phyloP scores from a whole-genome alignment of 371 early-diverging fungal genomes.

The Capillidium heterosporum region DNA sequence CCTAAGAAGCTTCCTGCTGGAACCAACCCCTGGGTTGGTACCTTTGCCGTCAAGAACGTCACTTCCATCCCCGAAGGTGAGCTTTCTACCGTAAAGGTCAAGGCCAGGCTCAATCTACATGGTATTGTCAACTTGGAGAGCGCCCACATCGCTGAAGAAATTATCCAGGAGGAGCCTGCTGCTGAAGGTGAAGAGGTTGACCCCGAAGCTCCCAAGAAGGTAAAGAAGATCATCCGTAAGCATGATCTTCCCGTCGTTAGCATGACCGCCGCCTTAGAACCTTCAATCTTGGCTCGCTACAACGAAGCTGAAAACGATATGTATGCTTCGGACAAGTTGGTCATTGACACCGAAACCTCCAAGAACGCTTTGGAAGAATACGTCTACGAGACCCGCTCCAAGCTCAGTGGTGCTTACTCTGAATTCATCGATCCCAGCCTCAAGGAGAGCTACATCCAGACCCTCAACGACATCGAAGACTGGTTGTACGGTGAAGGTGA shows the following conservation, averaged over 20 bases:
- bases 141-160: conserved; percentile 81
- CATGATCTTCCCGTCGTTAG: conserved; percentile 59
- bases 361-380: conserved; percentile 95
- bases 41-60: conserved; percentile 38
- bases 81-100: conserved; percentile 65
- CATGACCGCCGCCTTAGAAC: conserved; percentile 33
- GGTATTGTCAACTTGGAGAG: conserved; percentile 55
- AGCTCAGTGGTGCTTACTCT: conserved; percentile 54
- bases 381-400: conserved; percentile 88
- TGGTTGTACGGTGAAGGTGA: conserved; percentile 97
- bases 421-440: conserved; percentile 54
- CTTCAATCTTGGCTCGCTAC: conserved; percentile 33
- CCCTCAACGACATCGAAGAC: conserved; percentile 70
- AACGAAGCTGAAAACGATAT: conserved; percentile 70
- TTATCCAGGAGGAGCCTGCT: conserved; percentile 37
- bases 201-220: conserved; percentile 22
- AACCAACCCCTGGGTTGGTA: conserved; percentile 53
- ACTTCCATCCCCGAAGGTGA: conserved; percentile 20
- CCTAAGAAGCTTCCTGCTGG: conserved; percentile 42
- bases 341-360: conserved; percentile 81
- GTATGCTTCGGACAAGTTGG: conserved; percentile 67
- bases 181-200: conserved; percentile 7
- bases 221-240: conserved; percentile 80
- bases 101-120: conserved; percentile 33
- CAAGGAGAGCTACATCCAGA: conserved; percentile 44